Percentiles rank a stretch among this genome's conserved stretches.
Evolutionary conservation across 2,329 filamentous ascomycete species (phyloP).

Genomic region (Cladosporium sp.): DNA sequence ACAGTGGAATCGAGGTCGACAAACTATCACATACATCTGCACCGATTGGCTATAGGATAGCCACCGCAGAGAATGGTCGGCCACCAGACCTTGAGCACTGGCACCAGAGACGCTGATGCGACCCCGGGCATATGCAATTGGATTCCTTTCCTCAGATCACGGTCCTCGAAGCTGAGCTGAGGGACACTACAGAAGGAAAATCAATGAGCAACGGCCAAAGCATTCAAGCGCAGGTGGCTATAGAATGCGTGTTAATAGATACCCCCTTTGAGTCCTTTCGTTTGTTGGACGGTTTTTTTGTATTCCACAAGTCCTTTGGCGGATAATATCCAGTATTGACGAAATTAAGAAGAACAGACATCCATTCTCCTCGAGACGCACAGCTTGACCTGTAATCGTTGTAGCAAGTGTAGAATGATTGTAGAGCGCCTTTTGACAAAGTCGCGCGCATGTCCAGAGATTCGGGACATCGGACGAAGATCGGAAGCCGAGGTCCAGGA

Average conservation of each 20-base stretch:
- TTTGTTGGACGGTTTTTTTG: neutral
- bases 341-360: no score
- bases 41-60: neutral
- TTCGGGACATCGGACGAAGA: no score
- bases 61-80: neutral
- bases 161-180: neutral
- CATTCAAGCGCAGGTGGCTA: neutral
- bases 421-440: no score
- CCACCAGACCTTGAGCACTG: conserved; percentile 4
- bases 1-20: conserved; percentile 29
- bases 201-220: neutral
- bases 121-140: no score
- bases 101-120: conserved; percentile 4
- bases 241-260: neutral
- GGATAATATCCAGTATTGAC: no score
- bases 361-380: no score
- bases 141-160: neutral
- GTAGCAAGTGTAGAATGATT: no score
- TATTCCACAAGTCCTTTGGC: no score
- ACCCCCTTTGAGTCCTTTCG: neutral
- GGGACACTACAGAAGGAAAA: neutral
- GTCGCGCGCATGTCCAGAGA: no score
- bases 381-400: no score
- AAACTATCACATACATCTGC: conserved; percentile 11
- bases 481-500: no score